phyloP scores from a whole-genome alignment of 2,329 filamentous ascomycete species.

The Blastomyces parvus region DNA sequence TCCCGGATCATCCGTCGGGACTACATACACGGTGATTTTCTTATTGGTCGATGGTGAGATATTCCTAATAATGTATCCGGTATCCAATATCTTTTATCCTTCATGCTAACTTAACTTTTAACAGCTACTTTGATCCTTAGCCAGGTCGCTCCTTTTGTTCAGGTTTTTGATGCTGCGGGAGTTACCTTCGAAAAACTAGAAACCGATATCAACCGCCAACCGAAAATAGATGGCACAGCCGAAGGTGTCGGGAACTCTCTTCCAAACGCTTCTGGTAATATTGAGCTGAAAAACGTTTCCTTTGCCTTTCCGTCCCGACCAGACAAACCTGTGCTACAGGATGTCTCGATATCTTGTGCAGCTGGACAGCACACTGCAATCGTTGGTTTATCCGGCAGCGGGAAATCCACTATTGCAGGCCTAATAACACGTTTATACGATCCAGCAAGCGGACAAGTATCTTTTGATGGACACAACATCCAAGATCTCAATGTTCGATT shows the following conservation, averaged over 20 bases:
- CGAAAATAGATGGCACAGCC: conserved; percentile 38
- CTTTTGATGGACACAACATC: conserved; percentile 68
- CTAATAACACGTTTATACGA: conserved; percentile 55
- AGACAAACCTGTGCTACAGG: conserved; percentile 22
- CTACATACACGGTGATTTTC: conserved; percentile 48
- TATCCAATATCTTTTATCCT: background rate
- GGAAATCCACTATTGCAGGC: conserved; percentile 38
- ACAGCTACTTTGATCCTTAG: conserved; percentile 39
- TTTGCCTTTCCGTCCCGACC: conserved; percentile 41
- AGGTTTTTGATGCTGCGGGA: conserved; percentile 41
- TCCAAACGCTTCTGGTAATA: conserved; percentile 21
- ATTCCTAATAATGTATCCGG: background rate
- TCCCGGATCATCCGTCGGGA: conserved; percentile 36
- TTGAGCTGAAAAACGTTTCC: conserved; percentile 30
- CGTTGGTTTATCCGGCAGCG: conserved; percentile 48
- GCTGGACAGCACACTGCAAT: conserved; percentile 77
- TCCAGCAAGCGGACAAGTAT: conserved; percentile 62
- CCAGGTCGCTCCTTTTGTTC: conserved; percentile 40
- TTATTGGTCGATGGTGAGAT: conserved; percentile 43
- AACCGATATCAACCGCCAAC: conserved; percentile 46
- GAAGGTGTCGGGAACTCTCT: conserved; percentile 20
- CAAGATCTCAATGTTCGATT: conserved; percentile 66
- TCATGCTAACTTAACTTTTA: conserved; percentile 5
- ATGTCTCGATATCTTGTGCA: conserved; percentile 54
- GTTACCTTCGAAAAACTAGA: conserved; percentile 51